A percentile compares a stretch with the other conserved stretches of the same genome.
Evolutionary conservation across 805 yeast genomes (phyloP).

Genomic region (Metschnikowia dekortorum): DNA sequence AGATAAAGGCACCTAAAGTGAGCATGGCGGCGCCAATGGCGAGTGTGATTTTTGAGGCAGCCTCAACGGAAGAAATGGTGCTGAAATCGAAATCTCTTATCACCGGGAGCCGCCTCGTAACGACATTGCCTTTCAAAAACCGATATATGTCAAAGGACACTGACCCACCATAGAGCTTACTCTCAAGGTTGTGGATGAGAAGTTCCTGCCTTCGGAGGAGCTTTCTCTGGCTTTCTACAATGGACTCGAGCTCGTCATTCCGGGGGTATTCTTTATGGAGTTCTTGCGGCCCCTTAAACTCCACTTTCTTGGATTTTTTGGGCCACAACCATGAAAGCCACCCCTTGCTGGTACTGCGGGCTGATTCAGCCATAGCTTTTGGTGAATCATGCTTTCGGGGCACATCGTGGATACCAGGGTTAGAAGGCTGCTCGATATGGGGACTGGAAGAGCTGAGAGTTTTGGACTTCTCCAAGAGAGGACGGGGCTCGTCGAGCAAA

Average conservation of each 20-base stretch:
- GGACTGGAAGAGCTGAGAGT: neutral
- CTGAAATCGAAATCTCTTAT: neutral
- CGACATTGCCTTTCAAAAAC: neutral
- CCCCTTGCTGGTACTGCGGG: neutral
- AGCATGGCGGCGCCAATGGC: neutral
- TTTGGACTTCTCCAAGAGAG: neutral
- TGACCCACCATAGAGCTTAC: constrained; percentile 1
- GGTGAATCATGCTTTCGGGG: neutral
- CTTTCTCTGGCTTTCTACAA: neutral
- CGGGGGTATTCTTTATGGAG: neutral
- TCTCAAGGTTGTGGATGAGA: constrained; percentile 2
- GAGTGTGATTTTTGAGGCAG: neutral
- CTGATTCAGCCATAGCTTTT: neutral
- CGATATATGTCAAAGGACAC: neutral
- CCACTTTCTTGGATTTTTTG: neutral
- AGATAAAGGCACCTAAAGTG: neutral
- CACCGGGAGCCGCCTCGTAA: neutral
- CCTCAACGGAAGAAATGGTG: neutral
- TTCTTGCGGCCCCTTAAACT: neutral
- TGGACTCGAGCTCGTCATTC: neutral
- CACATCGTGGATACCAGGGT: neutral
- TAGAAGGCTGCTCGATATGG: neutral
- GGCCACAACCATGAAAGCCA: neutral
- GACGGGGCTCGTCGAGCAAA: neutral
- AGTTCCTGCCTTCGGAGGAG: neutral